phyloP scores from a whole-genome alignment of 345 rosid genomes.

The Camelina hispida region DNA sequence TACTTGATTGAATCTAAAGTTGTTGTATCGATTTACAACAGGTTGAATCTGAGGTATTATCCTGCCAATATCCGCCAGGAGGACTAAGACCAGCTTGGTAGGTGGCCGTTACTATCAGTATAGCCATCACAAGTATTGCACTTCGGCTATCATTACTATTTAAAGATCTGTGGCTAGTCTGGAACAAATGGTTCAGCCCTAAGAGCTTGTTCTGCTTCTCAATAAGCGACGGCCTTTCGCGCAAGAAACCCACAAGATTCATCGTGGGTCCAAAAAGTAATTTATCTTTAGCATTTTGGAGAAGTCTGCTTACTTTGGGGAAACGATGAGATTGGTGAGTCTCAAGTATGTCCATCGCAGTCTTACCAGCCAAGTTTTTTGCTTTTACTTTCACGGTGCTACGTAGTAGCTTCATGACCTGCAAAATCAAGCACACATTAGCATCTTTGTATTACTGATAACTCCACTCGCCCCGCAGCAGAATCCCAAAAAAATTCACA shows the following conservation, averaged over 20 bases:
- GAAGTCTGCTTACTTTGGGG: slow-evolving; percentile 5
- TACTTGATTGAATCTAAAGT: no score
- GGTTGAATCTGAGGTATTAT: not conserved
- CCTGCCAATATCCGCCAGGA: slow-evolving; percentile 46
- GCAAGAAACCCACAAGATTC: slow-evolving; percentile 25
- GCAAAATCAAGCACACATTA: not conserved
- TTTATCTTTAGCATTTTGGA: slow-evolving; percentile 28
- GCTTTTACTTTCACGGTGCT: slow-evolving; percentile 32
- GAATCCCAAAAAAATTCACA: not conserved
- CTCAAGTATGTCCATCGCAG: slow-evolving; percentile 41
- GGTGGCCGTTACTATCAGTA: slow-evolving; percentile 49
- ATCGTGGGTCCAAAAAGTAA: not conserved
- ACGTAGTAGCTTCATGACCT: slow-evolving; percentile 38
- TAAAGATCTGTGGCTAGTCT: not conserved
- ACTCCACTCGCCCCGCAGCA: not conserved
- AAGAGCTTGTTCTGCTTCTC: slow-evolving; percentile 29
- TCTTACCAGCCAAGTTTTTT: slow-evolving; percentile 39
- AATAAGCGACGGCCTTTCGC: not conserved
- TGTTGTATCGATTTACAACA: no score
- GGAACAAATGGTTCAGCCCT: not conserved
- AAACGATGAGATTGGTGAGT: not conserved
- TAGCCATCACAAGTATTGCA: slow-evolving; percentile 41
- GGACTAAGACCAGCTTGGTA: slow-evolving; percentile 48
- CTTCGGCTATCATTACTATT: not conserved
- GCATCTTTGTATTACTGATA: not conserved